Evolutionary conservation across 2,329 filamentous ascomycete genomes (phyloP).

Genomic region (Ophiostoma populinum): DNA sequence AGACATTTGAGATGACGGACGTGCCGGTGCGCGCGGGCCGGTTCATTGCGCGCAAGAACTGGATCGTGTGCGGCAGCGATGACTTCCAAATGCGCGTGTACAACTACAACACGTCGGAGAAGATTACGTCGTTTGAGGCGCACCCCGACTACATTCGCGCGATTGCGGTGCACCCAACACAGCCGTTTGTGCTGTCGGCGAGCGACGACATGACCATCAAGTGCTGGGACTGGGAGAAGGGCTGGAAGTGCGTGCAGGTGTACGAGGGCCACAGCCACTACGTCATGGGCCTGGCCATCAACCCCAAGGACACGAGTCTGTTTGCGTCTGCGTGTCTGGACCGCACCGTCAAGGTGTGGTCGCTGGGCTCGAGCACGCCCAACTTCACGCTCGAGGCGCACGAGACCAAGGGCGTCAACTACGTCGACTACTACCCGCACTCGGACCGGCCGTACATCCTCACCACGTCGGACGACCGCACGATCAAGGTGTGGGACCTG

Average conservation of each 20-base stretch:
- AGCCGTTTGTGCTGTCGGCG: constrained; percentile 89
- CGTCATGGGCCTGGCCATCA: constrained; percentile 91
- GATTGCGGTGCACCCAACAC: constrained; percentile 75
- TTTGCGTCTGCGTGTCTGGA: constrained; percentile 91
- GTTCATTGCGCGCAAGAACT: constrained; percentile 96
- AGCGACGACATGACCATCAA: constrained; percentile 98
- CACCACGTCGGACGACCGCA: constrained; percentile 90
- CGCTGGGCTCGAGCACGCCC: constrained; percentile 70
- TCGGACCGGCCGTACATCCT: constrained; percentile 73
- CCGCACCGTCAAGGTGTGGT: constrained; percentile 59
- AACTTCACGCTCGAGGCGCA: constrained; percentile 97
- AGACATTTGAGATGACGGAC: constrained; percentile 97
- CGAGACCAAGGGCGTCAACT: constrained; percentile 94
- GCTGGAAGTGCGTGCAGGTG: constrained; percentile 90
- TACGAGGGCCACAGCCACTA: constrained; percentile 92
- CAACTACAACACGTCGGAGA: constrained; percentile 98
- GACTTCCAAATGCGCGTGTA: constrained; percentile 45
- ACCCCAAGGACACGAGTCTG: constrained; percentile 90
- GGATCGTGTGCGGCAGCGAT: constrained; percentile 91
- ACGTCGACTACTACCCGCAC: constrained; percentile 76
- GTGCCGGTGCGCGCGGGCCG: constrained; percentile 92
- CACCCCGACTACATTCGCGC: constrained; percentile 98
- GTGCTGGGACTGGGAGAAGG: constrained; percentile 97
- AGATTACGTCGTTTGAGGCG: constrained; percentile 91
- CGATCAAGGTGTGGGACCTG: constrained; percentile 98